Evolutionary conservation across 2,329 filamentous ascomycete species (phyloP).

Genomic region (Drechslerella coelobrocha): DNA sequence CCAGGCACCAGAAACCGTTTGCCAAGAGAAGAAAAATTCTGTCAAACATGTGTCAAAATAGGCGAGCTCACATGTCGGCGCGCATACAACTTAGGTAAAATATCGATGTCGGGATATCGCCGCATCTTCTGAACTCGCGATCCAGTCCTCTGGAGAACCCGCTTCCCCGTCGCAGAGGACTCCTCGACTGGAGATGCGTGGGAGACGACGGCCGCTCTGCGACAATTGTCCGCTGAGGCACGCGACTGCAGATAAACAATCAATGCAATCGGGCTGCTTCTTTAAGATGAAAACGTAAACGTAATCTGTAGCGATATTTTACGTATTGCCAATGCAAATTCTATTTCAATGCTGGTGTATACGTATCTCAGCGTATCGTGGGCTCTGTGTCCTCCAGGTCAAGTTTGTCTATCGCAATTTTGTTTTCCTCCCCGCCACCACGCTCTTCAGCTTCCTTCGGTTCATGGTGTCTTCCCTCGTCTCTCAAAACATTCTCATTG

Average conservation of each 20-base stretch:
- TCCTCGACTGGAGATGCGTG: constrained; percentile 1
- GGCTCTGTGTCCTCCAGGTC: constrained; percentile 14
- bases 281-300: constrained; percentile 16
- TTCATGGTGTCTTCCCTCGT: constrained; percentile 34
- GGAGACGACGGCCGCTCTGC: constrained; percentile 5
- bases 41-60: too few species aligned
- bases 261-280: too few species aligned
- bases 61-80: too few species aligned
- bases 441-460: not conserved
- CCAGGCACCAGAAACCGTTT: too few species aligned
- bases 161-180: too few species aligned
- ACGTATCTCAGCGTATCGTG: constrained; percentile 36
- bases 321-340: not conserved
- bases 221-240: not conserved
- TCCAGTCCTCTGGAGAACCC: too few species aligned
- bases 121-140: too few species aligned
- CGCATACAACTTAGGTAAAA: too few species aligned
- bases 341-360: too few species aligned
- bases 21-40: too few species aligned
- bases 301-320: constrained; percentile 6
- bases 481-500: constrained; percentile 40
- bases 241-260: too few species aligned
- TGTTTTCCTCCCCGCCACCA: not conserved
- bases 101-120: too few species aligned
- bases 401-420: constrained; percentile 14